Evolutionary conservation across 257 asterid species (phyloP).

Genomic region (Perilla frutescens): DNA sequence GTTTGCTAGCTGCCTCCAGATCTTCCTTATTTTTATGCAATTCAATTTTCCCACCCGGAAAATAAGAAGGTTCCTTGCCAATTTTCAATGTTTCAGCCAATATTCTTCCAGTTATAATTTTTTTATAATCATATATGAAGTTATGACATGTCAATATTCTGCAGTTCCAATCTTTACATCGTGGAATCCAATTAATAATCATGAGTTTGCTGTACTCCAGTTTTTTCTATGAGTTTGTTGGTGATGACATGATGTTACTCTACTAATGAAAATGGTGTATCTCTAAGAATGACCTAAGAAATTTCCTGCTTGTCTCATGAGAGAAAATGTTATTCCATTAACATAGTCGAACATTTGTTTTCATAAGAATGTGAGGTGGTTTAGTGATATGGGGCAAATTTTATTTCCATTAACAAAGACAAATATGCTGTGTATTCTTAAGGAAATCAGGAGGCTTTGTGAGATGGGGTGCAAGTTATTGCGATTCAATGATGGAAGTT

Average conservation of each 20-base stretch:
- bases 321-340: conserved; percentile 1
- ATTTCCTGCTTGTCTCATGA: conserved; percentile 1
- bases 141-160: neutral
- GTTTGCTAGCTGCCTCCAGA: neutral
- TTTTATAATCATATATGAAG: neutral
- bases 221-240: conserved; percentile 13
- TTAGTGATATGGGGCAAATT: conserved; percentile 2
- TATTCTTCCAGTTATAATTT: neutral
- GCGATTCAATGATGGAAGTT: conserved; percentile 5
- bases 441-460: neutral
- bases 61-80: conserved; percentile 12
- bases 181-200: neutral
- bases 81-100: neutral
- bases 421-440: conserved; percentile 4
- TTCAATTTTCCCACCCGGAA: neutral
- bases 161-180: neutral
- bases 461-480: conserved; percentile 4
- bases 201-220: neutral
- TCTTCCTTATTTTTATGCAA: neutral
- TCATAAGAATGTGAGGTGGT: neutral
- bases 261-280: neutral
- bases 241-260: too few relatives aligned
- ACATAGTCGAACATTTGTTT: neutral
- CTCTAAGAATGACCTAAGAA: conserved; percentile 9
- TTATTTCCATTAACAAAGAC: neutral